Evolutionary conservation across 805 yeast species (phyloP).

Genomic region (Schizosaccharomyces octosporus): DNA sequence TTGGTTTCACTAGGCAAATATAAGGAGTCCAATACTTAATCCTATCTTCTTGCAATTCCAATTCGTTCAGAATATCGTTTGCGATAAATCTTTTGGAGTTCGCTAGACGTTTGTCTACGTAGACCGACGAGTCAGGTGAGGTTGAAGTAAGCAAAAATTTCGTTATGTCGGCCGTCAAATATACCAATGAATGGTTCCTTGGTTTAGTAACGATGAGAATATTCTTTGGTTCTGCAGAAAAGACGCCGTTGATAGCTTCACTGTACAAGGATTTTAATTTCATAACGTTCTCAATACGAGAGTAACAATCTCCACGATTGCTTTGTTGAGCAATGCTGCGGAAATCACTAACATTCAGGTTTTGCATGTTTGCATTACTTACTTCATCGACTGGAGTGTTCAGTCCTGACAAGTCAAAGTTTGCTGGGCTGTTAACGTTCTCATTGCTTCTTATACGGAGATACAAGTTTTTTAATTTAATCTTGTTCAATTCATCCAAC

Average conservation of each 20-base stretch:
- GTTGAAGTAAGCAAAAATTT: neutral
- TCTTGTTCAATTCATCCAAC: neutral
- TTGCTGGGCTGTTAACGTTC: neutral
- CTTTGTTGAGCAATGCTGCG: too few relatives aligned
- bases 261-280: slow-evolving; percentile 55
- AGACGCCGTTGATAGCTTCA: slow-evolving; percentile 18
- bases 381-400: neutral
- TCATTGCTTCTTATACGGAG: neutral
- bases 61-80: neutral
- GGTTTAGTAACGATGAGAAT: neutral
- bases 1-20: slow-evolving; percentile 13
- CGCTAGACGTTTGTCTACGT: neutral
- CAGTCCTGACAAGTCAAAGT: neutral
- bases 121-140: neutral
- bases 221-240: slow-evolving; percentile 6
- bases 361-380: slow-evolving; percentile 18
- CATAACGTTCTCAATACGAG: slow-evolving; percentile 34
- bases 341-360: too few relatives aligned
- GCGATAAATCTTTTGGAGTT: neutral
- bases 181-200: neutral
- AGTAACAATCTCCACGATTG: too few relatives aligned
- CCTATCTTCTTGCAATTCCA: neutral
- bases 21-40: slow-evolving; percentile 18
- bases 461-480: neutral
- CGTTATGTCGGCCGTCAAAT: neutral